phyloP scores from a whole-genome alignment of 2,329 filamentous ascomycete genomes.

The Dactylellina parvicollis region DNA sequence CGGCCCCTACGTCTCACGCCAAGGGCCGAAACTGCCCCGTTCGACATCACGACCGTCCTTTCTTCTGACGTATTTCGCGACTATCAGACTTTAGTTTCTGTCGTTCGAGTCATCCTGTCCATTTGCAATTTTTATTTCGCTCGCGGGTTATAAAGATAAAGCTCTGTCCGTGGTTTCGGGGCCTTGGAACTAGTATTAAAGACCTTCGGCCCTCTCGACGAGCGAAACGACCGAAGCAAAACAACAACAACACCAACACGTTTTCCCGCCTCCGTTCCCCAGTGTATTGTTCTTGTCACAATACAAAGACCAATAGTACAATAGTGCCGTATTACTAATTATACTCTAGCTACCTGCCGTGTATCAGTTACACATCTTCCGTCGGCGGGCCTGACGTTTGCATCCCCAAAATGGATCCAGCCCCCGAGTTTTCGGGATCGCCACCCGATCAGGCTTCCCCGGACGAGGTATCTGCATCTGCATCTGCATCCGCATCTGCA shows the following conservation, averaged over 20 bases:
- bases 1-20: conserved; percentile 33
- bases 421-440: conserved; percentile 18
- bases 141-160: no score
- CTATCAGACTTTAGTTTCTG: neutral
- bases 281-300: no score
- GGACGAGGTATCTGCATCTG: conserved; percentile 12
- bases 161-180: no score
- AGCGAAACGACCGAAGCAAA: conserved; percentile 46
- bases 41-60: neutral
- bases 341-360: no score
- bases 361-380: no score
- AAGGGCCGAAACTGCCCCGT: conserved; percentile 30
- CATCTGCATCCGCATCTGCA: conserved; percentile 60
- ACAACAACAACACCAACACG: neutral
- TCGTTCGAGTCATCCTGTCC: neutral
- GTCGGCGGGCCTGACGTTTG: neutral
- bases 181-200: no score
- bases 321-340: no score
- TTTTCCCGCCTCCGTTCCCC: no score
- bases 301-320: no score
- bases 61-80: conserved; percentile 5
- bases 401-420: neutral
- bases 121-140: neutral
- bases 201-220: conserved; percentile 18
- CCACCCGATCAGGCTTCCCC: conserved; percentile 62